Evolutionary conservation across 2,329 filamentous ascomycete species (phyloP), one percentile per base, ranked within the genome.

Genomic region (Xylaria sp.): DNA sequence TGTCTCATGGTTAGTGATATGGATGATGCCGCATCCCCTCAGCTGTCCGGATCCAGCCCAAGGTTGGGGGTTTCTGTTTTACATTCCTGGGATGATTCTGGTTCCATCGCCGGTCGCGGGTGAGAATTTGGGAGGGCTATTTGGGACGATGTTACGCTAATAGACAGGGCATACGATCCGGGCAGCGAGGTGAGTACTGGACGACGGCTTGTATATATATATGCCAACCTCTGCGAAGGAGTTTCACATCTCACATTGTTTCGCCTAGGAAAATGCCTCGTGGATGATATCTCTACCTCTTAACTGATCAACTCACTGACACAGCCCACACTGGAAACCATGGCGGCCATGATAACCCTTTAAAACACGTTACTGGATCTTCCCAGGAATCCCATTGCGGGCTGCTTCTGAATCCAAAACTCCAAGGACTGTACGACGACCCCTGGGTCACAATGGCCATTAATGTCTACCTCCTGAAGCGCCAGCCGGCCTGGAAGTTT

Each of bases 121-220:
- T 73, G 71, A 74, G 70, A 72, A 75, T 72, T 71, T 71, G 75
- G 74, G 74, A 56, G 75, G 77, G 74, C 74, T 71, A 71, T 67
- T 74, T 70, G 68, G 73, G 76, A 76, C 67, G 71, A 72, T 72
- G 70, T 73, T 75, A 66, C 44, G 76, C 77, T 77, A 76, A 77
- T 76, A 77, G 74, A 78, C 74, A 77, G 75, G 74, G 79, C 79
- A 78, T 77, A 75, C 77, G 75, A 78, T 82, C 83, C 78, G 83
- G 84, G 84, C 84, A 86, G 84, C 83, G 81, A 83, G 84, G 84
- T 86, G 80, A 85, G 84, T 82, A 75, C 76, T 79, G 78, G 75
- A 77, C 63, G 65, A 68, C 70, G 78, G 79, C 81, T 81, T 82
- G 81, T 86, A 84, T 86, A 85, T 83, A 85, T 83, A 85, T 86